Evolutionary conservation across 768 basidiomycete genomes (phyloP), one percentile per base, ranked within the genome.

Genomic region (Auricularia cornea): DNA sequence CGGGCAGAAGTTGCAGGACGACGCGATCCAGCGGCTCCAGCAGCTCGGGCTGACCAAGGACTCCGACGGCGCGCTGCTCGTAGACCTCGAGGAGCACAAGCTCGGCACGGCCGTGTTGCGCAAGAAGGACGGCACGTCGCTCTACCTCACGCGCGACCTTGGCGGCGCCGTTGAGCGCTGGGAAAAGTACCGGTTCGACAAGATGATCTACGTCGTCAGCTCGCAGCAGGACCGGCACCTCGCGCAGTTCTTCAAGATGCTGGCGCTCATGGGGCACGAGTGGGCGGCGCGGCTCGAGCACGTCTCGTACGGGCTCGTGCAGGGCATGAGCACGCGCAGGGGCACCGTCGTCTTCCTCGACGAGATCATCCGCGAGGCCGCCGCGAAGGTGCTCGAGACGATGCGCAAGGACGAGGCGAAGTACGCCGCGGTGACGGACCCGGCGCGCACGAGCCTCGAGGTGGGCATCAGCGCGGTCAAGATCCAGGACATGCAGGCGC

Each of bases 401-500:
- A 99, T 99, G 96, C 81, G 79, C 75, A 88, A 88, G 76, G 98
- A 98, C 72, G 87, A 92, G 76, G 93, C 87, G 60, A 99, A 98
- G 75, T 98, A 95, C 70, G 83, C 79, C 3, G 85, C 88, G 29
- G 82, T 99, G 40, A 92, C 92, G 70, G 86, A 99, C 73, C 95
- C 96, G 1, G 89, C 91, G 70, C 77, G 74, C 57, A 88, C 88
- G 56, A 83, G 84, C 63, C 80, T 81, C 66, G 90, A 96, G 74
- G 87, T 98, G 59, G 97, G 95, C 23, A 93, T 97, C 69, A 90
- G 93, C 0, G 94, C 93, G 2, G 89, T 99, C 68, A 98, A 98
- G 79, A 94, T 99, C 64, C 97, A 99, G 75, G 94, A 97, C 72
- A 94, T 96, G 93, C 83, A 89, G 51, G 93, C 92, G 16, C 96